A percentile compares a stretch with the other conserved stretches of the same genome.
Evolutionary conservation across 371 early-diverging fungal genomes (phyloP).

Genomic region (Paraphysoderma sedebokerense): DNA sequence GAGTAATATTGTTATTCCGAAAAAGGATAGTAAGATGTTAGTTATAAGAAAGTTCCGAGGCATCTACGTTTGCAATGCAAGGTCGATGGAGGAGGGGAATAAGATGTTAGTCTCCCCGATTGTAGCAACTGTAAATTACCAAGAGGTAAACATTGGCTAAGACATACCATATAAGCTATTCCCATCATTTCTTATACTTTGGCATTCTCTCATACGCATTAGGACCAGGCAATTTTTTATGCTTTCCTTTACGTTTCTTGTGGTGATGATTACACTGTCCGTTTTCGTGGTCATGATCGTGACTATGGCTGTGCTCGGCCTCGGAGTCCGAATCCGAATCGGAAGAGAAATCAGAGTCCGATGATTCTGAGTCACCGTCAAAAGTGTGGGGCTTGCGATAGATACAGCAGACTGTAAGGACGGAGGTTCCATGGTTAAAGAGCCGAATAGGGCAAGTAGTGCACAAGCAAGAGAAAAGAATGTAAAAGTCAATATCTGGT

Average conservation of each 20-base stretch:
- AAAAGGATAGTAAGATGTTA: no score
- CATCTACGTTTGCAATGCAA: no score
- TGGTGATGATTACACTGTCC: background rate
- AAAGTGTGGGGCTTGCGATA: constrained; percentile 51
- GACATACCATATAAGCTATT: no score
- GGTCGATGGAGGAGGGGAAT: no score
- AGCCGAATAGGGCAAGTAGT: background rate
- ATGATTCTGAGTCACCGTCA: constrained; percentile 46
- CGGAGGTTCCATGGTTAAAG: background rate
- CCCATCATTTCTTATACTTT: constrained; percentile 4
- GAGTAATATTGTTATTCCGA: no score
- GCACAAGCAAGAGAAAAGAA: background rate
- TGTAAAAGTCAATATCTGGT: background rate
- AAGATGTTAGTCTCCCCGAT: no score
- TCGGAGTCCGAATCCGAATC: constrained; percentile 14
- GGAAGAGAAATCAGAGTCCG: constrained; percentile 9
- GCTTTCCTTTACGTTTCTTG: background rate
- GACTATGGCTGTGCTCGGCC: constrained; percentile 2
- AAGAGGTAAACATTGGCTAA: background rate
- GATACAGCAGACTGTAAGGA: constrained; percentile 71
- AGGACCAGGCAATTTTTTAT: background rate
- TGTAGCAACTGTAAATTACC: no score
- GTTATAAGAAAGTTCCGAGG: no score
- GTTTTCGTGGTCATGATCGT: background rate
- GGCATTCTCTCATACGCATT: constrained; percentile 3